Evolutionary conservation across 2,329 filamentous ascomycete species (phyloP), one percentile per base, ranked within the genome.

Genomic region (Colletotrichum noveboracense): DNA sequence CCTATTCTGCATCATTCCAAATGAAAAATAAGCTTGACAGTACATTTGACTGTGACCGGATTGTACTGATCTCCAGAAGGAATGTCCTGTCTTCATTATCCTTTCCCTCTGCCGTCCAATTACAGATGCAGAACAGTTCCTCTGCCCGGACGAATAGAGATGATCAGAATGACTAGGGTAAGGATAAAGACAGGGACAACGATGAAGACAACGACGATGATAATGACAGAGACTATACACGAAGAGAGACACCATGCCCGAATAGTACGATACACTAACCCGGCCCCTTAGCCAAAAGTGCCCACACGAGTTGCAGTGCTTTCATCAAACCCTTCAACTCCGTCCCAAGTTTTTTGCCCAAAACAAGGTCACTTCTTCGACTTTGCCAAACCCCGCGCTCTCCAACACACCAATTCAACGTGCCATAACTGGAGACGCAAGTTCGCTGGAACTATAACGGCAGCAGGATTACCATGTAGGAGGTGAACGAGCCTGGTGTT

Each of bases 81-180:
- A 7, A 7, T 21, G n/a, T 21, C 43, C n/a, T 48, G 4, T 21
- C 6, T 13, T 21, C 6, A 21, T 7, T 2, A 4, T 21, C 10
- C 3, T 6, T 1, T 21, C 43, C 18, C 18, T 43, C 18, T 43
- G 43, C 6, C 43, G 6, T 48, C 6, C n/a, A 48, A 3, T 21
- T 1, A 0, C 10, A 4, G 1, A 0, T 21, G 10, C n/a, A 48
- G 0, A 48, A 48, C 16, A 13, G 6, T 0, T 21, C 6, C n/a
- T 1, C 1, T 48, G 1, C 4, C 2, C 4, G 6, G 43, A 10
- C 43, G n/a, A 21, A n/a, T 12, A 48, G 43, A n/a, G n/a, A 48
- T 21, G n/a, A 21, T 48, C 1, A 5, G 9, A 43, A n/a, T 4
- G 9, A 12, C 3, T 12, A 0, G 38, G 38, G 38, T 12, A 1